These are phyloP conservation scores for Gossypium australe DNA, from an alignment of 345 rosid species.

Conservation along the genomic window DNA sequence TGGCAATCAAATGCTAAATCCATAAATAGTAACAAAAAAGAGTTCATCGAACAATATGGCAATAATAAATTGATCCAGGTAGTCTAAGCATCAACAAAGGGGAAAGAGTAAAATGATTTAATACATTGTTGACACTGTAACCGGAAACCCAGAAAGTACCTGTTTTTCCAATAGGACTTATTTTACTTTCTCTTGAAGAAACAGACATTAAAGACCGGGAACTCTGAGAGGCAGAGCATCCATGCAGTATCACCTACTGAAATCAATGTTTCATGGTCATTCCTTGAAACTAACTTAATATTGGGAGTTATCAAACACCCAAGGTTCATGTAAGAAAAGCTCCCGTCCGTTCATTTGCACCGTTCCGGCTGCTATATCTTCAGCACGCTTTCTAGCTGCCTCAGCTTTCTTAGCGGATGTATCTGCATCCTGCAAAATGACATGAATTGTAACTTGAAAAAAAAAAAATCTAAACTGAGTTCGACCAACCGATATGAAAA, in stretches of 20 bases:
- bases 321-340: slow-evolving; percentile 76
- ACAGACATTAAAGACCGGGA: background rate
- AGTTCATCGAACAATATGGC: background rate
- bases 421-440: slow-evolving; percentile 54
- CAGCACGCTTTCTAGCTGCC: slow-evolving; percentile 69
- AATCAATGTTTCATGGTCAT: background rate
- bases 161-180: background rate
- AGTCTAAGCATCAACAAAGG: background rate
- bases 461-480: too few relatives aligned
- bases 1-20: background rate
- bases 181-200: background rate
- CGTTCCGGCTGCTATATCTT: slow-evolving; percentile 72
- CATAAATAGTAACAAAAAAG: background rate
- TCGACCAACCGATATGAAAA: background rate
- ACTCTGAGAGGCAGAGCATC: background rate
- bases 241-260: background rate
- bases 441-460: background rate
- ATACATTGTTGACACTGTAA: background rate
- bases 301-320: slow-evolving; percentile 64
- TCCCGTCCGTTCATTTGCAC: slow-evolving; percentile 85
- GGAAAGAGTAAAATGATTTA: background rate
- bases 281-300: slow-evolving; percentile 34
- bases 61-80: background rate
- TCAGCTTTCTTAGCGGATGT: slow-evolving; percentile 58
- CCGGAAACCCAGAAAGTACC: background rate